Percentiles rank a stretch among this genome's conserved stretches.
Conservation (phyloP, 1,139 yeast genomes). For the Petasospora rhodanensis region DNA sequence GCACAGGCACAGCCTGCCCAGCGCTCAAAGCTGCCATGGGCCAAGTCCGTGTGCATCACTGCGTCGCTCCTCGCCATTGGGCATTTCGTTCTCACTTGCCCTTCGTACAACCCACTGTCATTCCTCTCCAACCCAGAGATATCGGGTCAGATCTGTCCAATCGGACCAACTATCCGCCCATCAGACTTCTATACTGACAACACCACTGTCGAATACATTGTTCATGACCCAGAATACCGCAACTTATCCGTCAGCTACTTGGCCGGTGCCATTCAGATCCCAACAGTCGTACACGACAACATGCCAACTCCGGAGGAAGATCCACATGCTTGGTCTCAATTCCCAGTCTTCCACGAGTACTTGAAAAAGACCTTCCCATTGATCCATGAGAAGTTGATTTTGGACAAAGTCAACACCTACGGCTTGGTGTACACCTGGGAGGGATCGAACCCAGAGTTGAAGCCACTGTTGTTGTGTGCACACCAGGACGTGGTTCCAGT, state of each 20-base stretch:
- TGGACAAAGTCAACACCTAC: conserved; percentile 49
- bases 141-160: conserved; percentile 10
- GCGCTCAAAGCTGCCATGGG: no score
- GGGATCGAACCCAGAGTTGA: conserved; percentile 48
- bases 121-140: neutral
- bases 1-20: no score
- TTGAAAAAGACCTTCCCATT: conserved; percentile 52
- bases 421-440: conserved; percentile 66
- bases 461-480: conserved; percentile 65
- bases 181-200: conserved; percentile 7
- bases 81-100: no score
- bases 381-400: conserved; percentile 40
- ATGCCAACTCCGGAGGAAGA: conserved; percentile 37
- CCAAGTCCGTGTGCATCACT: no score
- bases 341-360: conserved; percentile 48
- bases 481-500: conserved; percentile 88
- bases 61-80: no score
- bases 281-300: conserved; percentile 60
- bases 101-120: no score
- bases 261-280: conserved; percentile 52
- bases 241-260: conserved; percentile 37
- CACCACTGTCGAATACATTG: conserved; percentile 8
- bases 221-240: conserved; percentile 6
- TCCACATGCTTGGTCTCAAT: conserved; percentile 35
- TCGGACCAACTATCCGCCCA: conserved; percentile 17